Conservation (phyloP, 225 moss, liverwort and hornwort genomes). For the Polytrichum commune region DNA sequence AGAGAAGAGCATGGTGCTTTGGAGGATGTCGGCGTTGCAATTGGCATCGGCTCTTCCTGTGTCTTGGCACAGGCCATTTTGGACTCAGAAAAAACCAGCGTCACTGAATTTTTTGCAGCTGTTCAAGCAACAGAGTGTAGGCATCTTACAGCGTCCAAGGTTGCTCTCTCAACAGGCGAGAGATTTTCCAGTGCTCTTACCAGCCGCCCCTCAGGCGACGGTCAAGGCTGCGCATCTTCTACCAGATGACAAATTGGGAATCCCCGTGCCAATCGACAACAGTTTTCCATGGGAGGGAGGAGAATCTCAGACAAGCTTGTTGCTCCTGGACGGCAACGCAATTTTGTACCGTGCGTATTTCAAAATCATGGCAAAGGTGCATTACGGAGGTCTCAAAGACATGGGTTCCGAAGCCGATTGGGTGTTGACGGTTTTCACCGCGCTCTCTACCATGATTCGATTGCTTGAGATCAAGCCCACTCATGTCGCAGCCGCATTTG, state of each 20-base stretch:
- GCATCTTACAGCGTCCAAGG: neutral
- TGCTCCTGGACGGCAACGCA: constrained; percentile 54
- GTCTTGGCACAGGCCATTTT: constrained; percentile 17
- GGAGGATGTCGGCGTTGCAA: constrained; percentile 27
- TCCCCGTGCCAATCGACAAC: constrained; percentile 13
- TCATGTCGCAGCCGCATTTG: constrained; percentile 54
- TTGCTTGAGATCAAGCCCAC: constrained; percentile 41
- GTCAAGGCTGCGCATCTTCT: constrained; percentile 10
- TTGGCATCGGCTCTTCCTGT: constrained; percentile 26
- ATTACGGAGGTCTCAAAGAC: constrained; percentile 51
- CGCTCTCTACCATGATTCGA: constrained; percentile 44
- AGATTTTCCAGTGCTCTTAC: neutral
- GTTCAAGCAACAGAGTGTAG: constrained; percentile 1
- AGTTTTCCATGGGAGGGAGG: constrained; percentile 43
- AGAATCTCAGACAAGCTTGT: constrained; percentile 30
- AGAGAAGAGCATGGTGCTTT: constrained; percentile 18
- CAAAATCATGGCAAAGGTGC: constrained; percentile 64
- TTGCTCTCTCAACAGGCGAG: neutral
- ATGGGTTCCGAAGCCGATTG: constrained; percentile 57
- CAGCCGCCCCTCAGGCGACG: neutral
- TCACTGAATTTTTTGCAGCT: neutral
- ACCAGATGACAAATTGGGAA: constrained; percentile 45
- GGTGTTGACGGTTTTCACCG: constrained; percentile 55
- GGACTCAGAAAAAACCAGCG: neutral
- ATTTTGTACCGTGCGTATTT: constrained; percentile 55